Evolutionary conservation across 345 rosid genomes (phyloP), one percentile per base, ranked within the genome.

Genomic region (Ailanthus altissimus): DNA sequence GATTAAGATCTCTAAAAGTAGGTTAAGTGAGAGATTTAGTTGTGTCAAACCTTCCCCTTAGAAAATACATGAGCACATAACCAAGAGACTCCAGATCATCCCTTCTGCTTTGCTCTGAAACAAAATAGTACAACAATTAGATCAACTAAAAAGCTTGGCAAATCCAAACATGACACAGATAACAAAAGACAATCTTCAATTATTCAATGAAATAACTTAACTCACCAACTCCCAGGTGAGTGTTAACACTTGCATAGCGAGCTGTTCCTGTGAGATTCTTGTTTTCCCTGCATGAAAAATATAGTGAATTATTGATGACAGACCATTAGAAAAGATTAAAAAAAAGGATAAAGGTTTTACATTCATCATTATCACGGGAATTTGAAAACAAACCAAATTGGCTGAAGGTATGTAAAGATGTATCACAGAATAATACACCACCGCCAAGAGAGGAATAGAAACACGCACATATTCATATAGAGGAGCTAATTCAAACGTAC

Each of bases 21-120:
- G 20, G 43, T 51, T 13, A 21, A 61, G 67, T 50, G 8, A 56
- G 60, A 23, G 13, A 68, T 75, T 43, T 58, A 67, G 70, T 68
- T 75, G 43, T 60, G n/a, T 56, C 47, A 64, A 73, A 97, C 99
- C 98, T 93, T 88, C 99, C 98, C 84, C 97, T 86, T 63, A 96
- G 85, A 85, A 92, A 96, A 84, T 96, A 93, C 97, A 96, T 96
- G 57, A 96, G 91, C 83, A 96, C 97, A 83, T 93, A 93, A 85
- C 98, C 98, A 77, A 96, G 98, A 53, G 98, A 96, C 83, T 95
- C 99, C 85, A 96, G 87, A 88, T 93, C 98, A 89, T 95, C 99
- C 86, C 99, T 87, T 86, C 99, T 87, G 88, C 99, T 96, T 90
- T 96, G 99, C 83, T 96, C 97, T 96, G 91, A 85, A 75, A 49